Base-by-base conservation (phyloP, 2,329 filamentous ascomycete species). In the Xylariales sp. region DNA sequence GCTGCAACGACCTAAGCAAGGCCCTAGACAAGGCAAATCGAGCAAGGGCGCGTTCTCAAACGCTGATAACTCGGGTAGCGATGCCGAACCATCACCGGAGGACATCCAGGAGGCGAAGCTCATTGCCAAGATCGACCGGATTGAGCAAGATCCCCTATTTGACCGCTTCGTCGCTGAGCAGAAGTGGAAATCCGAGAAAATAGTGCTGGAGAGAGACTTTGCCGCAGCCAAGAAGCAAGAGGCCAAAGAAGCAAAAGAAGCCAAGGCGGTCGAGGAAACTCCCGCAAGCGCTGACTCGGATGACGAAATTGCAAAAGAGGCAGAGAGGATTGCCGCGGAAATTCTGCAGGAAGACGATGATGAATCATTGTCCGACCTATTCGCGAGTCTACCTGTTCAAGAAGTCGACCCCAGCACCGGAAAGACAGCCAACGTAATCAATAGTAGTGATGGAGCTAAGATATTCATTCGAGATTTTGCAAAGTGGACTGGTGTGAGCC, bases 401-500 rank as follows among this genome's bases (percentile, higher is more conserved):
- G 78, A 83, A 51, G 67, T 78, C 5, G 76, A 83, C 48, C 66
- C 70, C 5, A 48, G 57, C 5, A 78, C 74, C 7, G 78, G 78
- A n/a, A 75, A 80, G 54, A 72, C 70, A 3, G 70, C 61, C 25
- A 81, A 69, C 0, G 72, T 75, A 28, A 65, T 79, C 29, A 78
- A 71, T 51, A 64, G 68, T 32, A 48, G 65, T 38, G 60, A 76
- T 46, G 73, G 78, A 2, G 56, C 66, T 5, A 79, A 74, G 40
- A 61, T 88, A 4, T 73, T 68, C 1, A 74, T 95, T 33, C 74
- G 86, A 29, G 85, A 96, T 52, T 96, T 97, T 69, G 89, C 88
- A 2, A 88, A 88, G 58, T 82, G 81, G 69, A 76, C 77, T 12
- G 90, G 91, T 6, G 63, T 95, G 20, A 85, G 69, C 49, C 90